A percentile compares a stretch with the other conserved stretches of the same genome.
These are phyloP conservation scores for Schwanniomyces sp. DNA, from an alignment of 805 yeast species.

Conservation along the genomic window DNA sequence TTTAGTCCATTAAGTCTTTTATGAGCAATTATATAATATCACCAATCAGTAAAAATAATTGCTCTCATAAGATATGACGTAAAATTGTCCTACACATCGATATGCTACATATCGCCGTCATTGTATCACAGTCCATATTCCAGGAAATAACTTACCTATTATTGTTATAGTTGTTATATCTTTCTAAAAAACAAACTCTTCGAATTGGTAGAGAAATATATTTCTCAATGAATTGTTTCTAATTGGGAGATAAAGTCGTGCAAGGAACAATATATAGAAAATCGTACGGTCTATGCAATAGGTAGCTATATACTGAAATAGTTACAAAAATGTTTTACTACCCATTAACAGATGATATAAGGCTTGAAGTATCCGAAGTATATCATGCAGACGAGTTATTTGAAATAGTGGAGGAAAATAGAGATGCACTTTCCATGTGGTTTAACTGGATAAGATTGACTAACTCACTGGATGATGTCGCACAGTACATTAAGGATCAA, in stretches of 20 bases:
- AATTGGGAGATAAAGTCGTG: not conserved
- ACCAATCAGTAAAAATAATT: not conserved
- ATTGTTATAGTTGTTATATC: not conserved
- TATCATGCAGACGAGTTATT: not conserved
- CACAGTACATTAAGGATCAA: not conserved
- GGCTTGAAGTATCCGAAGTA: not conserved
- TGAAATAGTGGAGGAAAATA: not conserved
- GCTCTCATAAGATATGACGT: not conserved
- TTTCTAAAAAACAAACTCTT: not conserved
- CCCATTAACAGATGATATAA: not conserved
- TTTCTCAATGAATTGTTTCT: not conserved
- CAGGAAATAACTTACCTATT: not conserved
- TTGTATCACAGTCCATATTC: not conserved
- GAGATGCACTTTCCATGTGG: not conserved
- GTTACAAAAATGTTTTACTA: not conserved
- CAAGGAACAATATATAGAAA: not conserved
- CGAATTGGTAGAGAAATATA: not conserved
- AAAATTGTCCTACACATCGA: not conserved
- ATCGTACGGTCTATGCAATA: not conserved
- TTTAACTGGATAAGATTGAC: not conserved
- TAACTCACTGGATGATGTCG: not conserved
- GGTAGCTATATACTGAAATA: not conserved
- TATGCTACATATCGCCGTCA: not conserved
- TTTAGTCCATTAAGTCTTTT: not conserved
- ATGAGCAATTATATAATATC: not conserved